Base-by-base conservation (phyloP, 2,329 filamentous ascomycete species). In the Colletotrichum zoysiae region DNA sequence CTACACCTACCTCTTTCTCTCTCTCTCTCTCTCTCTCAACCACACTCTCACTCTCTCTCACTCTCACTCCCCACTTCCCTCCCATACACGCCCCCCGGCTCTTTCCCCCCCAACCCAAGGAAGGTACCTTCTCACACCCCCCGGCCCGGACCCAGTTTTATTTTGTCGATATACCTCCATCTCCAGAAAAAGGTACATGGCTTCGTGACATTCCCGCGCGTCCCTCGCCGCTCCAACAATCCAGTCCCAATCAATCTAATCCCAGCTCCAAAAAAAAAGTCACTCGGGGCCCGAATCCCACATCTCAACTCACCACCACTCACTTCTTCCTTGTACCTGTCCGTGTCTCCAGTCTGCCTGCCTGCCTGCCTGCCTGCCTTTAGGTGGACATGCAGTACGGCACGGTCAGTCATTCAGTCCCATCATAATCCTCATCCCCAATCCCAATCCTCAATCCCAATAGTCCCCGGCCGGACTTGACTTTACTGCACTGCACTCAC, bases 171-270 rank as follows among this genome's bases (percentile, higher is more conserved):
- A 55, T 71, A 71, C 69, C 58, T 71, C 30, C 59, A 35, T 69
- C 65, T 71, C 65, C 65, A 71, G 65, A 55, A 69, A 69, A 71
- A 60, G 65, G 69, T 69, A 71, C 69, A 42, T 71, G 12, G 18
- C 23, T 38, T 23, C n/a, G 44, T 46, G 65, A 71, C 69, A 44
- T 71, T 55, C 44, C 50, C 44, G 51, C 16, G 44, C 59, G 20
- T 30, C 44, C 46, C 33, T 50, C 58, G 42, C 65, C 40, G 57
- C 50, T 61, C 51, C 51, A 42, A 46, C 7, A 51, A 44, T 63
- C 57, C 11, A 11, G 33, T 60, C 50, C 60, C 51, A 44, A 44
- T 44, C 40, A 64, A 69, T 55, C 65, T 48, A 60, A 63, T 70
- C 46, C 50, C 42, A 33, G 51, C 40, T 59, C 44, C 14, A 44